Evolutionary conservation across 2,329 filamentous ascomycete species (phyloP), one percentile per base, ranked within the genome.

Genomic region (Ascochyta clinopodiicola): DNA sequence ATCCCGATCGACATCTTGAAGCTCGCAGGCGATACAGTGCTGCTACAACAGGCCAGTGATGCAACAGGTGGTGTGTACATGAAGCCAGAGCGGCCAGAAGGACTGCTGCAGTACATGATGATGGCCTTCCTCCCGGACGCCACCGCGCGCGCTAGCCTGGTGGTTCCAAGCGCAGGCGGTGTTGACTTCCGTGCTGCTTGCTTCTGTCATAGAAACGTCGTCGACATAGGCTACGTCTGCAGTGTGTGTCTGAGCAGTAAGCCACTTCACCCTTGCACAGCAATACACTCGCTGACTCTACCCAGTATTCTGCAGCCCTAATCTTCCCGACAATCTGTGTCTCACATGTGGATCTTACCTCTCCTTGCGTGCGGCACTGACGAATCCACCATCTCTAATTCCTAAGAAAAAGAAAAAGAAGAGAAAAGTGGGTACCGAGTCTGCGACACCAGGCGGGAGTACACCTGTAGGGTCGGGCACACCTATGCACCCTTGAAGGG

Each of bases 161-260:
- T 96, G 37, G 80, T 89, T 4, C 93, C 95, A 0, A 91, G 90
- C 7, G 88, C 91, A 34, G 90, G 93, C 51, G 88, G 89, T 39
- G 92, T 99, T 38, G 96, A 99, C 77, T 99, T 99, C 74, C 87
- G 95, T 38, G 94, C 96, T n/a, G 95, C 95, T 3, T 99, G 95
- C 74, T 99, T 99, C 79, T 99, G 95, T 74, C 95, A 99, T 77
- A 84, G 94, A 45, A 86, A 86, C 32, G 92, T 98, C 19, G 89
- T 99, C 38, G 92, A 97, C 76, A 86, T 93, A 1, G 95, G 93
- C 8, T 99, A 91, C 73, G 94, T 99, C 34, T 99, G 95, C 80
- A 96, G 91, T 58, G 92, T 99, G 65, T 99, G 95, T 72, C 81
- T 99, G 39, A 96, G 91, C 75, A 99, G 82, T 84, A 76, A 68